Conservation (phyloP, 805 yeast species). For the Candida loeiensis region DNA sequence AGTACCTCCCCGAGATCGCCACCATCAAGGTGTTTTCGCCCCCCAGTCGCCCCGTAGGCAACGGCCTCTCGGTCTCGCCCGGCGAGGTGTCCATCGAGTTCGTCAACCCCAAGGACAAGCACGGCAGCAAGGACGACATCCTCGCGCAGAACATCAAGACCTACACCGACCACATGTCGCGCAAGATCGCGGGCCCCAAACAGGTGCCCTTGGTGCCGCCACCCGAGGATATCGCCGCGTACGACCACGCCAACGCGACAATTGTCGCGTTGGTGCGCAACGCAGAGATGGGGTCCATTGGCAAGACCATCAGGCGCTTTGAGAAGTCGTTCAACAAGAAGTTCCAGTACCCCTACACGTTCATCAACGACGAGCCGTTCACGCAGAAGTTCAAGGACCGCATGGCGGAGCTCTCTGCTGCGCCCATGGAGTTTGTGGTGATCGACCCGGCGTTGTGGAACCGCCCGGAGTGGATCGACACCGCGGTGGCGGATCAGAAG, state of each 20-base stretch:
- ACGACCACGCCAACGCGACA: slow-evolving; percentile 67
- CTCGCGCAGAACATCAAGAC: slow-evolving; percentile 35
- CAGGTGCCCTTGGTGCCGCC: slow-evolving; percentile 29
- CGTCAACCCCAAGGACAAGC: slow-evolving; percentile 23
- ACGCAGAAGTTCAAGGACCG: slow-evolving; percentile 49
- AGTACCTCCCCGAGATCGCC: slow-evolving; percentile 1
- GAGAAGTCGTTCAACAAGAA: slow-evolving; percentile 65
- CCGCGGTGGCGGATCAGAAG: slow-evolving; percentile 36
- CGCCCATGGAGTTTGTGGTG: slow-evolving; percentile 38
- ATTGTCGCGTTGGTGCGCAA: slow-evolving; percentile 71
- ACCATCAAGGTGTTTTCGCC: not conserved
- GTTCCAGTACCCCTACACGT: slow-evolving; percentile 77
- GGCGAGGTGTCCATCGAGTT: slow-evolving; percentile 34
- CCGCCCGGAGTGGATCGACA: slow-evolving; percentile 56
- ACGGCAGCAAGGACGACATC: slow-evolving; percentile 30
- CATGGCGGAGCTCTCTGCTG: slow-evolving; percentile 32
- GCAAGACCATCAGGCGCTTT: slow-evolving; percentile 53
- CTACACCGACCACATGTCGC: slow-evolving; percentile 34
- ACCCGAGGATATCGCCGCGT: slow-evolving; percentile 25
- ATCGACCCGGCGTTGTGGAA: slow-evolving; percentile 49
- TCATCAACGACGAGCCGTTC: slow-evolving; percentile 70
- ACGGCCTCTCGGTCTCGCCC: slow-evolving; percentile 16
- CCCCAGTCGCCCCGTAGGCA: not conserved
- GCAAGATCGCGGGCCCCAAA: slow-evolving; percentile 48
- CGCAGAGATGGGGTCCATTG: slow-evolving; percentile 48